Base-by-base conservation (phyloP, 306 rosid genomes). In the Lathyrus aphaca region DNA sequence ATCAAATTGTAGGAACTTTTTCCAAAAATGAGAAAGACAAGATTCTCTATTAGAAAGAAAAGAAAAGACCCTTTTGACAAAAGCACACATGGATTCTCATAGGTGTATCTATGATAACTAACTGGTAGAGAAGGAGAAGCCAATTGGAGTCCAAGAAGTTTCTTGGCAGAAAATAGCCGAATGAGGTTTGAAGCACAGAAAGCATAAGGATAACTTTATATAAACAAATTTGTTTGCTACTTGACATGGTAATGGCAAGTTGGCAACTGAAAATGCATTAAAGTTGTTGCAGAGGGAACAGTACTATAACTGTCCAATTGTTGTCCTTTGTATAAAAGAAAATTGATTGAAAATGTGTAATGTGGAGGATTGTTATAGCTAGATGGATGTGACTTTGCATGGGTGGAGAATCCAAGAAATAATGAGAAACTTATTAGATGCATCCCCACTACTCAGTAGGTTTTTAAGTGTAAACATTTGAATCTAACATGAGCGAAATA, bases 311-410 rank as follows among this genome's bases (percentile, higher is more conserved):
- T 70, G 77, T 66, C 57, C 70, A 19, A 76, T 18, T 56, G 32
- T 38, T 21, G 48, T 50, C 43, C 77, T 66, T 78, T 9, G 18
- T 37, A 72, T 4, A 8, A 30, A 27, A 66, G 69, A n/a, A 73
- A 59, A 54, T 62, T 58, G 6, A 44, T 8, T 46, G 35, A 62
- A 49, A 42, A 19, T 39, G 74, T 51, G 76, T 63, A 81, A 74
- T 21, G 48, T 64, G 53, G 74, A 43, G 79, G 72, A 67, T 70
- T 73, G 68, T 70, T 61, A 56, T 53, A 11, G 50, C 70, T 17
- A 32, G 88, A 85, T 82, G 89, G 88, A 85, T 82, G 89, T 82
- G 90, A 88, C 92, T 62, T 65, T 63, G 66, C 92, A 75, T 23
- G 17, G 82, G 77, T 73, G 76, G 73, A 57, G 70, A 76, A 46